Evolutionary conservation across 2,329 filamentous ascomycete genomes (phyloP).

Genomic region (Trichophyton verrucosum): DNA sequence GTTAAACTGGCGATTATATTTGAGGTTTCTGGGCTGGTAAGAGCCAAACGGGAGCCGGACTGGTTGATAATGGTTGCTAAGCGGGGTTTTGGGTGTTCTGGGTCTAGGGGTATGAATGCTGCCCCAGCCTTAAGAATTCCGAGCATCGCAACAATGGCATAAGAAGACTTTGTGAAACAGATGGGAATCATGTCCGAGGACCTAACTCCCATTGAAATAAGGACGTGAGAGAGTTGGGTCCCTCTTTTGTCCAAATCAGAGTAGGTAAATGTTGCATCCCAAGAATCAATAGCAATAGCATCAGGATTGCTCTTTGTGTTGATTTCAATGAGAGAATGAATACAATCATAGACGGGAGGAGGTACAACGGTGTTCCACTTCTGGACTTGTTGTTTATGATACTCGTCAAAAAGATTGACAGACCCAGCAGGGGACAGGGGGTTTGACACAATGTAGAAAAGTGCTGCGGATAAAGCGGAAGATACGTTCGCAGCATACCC

Average conservation of each 20-base stretch:
- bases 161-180: constrained; percentile 12
- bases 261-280: constrained; percentile 14
- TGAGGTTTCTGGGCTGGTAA: background rate
- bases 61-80: background rate
- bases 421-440: too few relatives aligned
- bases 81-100: constrained; percentile 6
- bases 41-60: background rate
- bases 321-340: background rate
- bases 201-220: constrained; percentile 23
- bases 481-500: background rate
- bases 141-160: constrained; percentile 9
- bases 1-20: background rate
- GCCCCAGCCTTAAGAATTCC: constrained; percentile 12
- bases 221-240: background rate
- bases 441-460: background rate
- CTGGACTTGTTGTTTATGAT: constrained; percentile 12
- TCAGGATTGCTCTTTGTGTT: constrained; percentile 2
- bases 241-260: constrained; percentile 13
- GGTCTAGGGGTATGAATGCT: constrained; percentile 10
- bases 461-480: background rate
- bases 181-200: constrained; percentile 8
- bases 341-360: constrained; percentile 2
- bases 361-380: constrained; percentile 16
- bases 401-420: background rate
- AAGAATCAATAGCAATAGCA: constrained; percentile 14